Percentiles rank a stretch among this genome's conserved stretches.
phyloP scores from a whole-genome alignment of 352 stramenopile genomes.

The Phytophthora hibernalis region DNA sequence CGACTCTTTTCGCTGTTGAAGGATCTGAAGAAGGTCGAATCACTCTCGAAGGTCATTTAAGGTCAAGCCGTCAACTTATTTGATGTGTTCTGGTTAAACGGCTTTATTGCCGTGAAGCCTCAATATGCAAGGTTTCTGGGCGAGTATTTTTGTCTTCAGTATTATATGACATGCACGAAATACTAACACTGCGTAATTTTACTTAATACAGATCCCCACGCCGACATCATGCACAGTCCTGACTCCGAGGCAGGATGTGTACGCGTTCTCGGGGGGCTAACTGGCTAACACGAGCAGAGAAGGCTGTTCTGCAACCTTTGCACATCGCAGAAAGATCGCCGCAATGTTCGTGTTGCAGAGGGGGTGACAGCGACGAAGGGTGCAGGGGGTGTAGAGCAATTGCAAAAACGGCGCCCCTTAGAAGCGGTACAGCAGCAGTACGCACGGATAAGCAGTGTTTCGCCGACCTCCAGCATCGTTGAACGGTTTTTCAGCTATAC shows the following conservation, averaged over 20 bases:
- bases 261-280: not conserved
- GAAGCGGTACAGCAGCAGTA: not conserved
- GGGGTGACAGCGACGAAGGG: not conserved
- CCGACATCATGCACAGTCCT: conserved; percentile 35
- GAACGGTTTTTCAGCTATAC: conserved; percentile 12
- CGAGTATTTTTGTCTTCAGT: no score
- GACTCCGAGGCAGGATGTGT: conserved; percentile 16
- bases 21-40: no score
- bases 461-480: conserved; percentile 1
- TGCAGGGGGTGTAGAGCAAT: not conserved
- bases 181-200: not conserved
- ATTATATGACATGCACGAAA: no score
- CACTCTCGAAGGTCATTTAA: no score
- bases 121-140: no score
- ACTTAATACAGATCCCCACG: not conserved
- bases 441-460: not conserved
- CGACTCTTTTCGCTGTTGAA: no score
- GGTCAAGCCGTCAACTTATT: no score
- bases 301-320: not conserved
- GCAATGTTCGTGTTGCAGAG: no score
- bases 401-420: conserved; percentile 1
- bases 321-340: not conserved
- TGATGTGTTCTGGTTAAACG: no score
- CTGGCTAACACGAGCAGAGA: not conserved
- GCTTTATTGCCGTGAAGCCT: no score